These are phyloP conservation scores for Coleophoma eucalyptorum DNA, from an alignment of 2,329 filamentous ascomycete genomes.

Conservation along the genomic window DNA sequence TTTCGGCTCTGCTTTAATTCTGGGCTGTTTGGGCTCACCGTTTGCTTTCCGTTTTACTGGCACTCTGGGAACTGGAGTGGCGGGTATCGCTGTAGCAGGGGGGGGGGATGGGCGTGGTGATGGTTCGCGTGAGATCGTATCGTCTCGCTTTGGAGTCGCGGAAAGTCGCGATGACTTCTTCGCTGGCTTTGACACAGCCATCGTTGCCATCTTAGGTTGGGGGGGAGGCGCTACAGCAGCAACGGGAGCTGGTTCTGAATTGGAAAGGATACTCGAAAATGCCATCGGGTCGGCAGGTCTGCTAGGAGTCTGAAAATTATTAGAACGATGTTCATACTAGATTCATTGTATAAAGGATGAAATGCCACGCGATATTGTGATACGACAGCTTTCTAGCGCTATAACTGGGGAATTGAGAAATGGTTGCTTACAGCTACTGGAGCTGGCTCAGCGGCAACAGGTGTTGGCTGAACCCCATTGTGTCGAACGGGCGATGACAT, in stretches of 20 bases:
- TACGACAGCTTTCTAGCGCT: no score
- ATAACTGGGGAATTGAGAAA: no score
- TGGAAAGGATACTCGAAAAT: constrained; percentile 90
- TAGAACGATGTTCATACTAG: background rate
- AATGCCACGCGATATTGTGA: background rate
- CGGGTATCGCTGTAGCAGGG: constrained; percentile 36
- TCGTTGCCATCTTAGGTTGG: background rate
- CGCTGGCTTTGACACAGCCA: constrained; percentile 16
- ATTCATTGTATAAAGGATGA: background rate
- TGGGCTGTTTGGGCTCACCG: constrained; percentile 53
- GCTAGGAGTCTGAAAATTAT: constrained; percentile 58
- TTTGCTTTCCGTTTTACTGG: constrained; percentile 30
- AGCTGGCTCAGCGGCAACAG: constrained; percentile 7
- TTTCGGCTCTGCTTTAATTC: background rate
- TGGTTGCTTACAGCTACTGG: background rate
- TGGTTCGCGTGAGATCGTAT: constrained; percentile 22
- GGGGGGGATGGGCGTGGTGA: constrained; percentile 42
- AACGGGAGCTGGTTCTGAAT: constrained; percentile 61
- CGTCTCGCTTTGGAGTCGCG: constrained; percentile 12
- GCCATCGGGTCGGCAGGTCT: constrained; percentile 87
- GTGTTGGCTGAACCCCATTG: constrained; percentile 32
- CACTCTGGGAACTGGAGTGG: constrained; percentile 36
- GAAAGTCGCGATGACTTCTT: constrained; percentile 20
- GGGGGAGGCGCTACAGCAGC: constrained; percentile 33
- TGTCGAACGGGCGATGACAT: constrained; percentile 47